Evolutionary conservation across 768 basidiomycete genomes (phyloP).

Genomic region (Pleurotus platypus): DNA sequence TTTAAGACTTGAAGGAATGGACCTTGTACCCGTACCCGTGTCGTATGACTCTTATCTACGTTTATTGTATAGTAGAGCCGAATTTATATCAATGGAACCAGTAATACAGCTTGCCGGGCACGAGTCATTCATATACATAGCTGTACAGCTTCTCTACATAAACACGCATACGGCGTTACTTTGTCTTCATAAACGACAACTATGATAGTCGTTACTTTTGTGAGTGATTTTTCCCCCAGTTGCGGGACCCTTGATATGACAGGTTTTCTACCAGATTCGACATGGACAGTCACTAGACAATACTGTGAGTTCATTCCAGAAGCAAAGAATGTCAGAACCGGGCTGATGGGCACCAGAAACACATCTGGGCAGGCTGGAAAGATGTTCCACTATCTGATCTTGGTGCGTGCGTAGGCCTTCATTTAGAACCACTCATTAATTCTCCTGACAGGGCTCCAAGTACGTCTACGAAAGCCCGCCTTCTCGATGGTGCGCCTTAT

Average conservation of each 20-base stretch:
- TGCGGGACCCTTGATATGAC: neutral
- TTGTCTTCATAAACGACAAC: neutral
- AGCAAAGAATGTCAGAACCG: neutral
- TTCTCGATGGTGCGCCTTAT: constrained; percentile 12
- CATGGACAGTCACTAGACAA: constrained; percentile 6
- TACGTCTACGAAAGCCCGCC: constrained; percentile 10
- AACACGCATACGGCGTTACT: too few species aligned
- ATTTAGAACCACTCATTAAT: constrained; percentile 4
- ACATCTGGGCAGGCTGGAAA: constrained; percentile 74
- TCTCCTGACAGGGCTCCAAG: constrained; percentile 9
- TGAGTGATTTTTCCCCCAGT: neutral
- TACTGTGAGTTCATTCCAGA: neutral
- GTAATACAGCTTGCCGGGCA: too few species aligned
- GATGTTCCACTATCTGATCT: constrained; percentile 72
- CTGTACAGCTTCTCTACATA: too few species aligned
- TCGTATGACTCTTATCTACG: too few species aligned
- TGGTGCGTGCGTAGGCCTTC: constrained; percentile 36
- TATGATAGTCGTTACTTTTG: constrained; percentile 4
- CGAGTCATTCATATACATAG: too few species aligned
- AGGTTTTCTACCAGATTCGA: neutral
- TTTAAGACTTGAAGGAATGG: constrained; percentile 39
- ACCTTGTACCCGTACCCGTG: too few species aligned
- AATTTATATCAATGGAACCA: too few species aligned
- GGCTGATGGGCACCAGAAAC: neutral
- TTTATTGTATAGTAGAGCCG: too few species aligned